Evolutionary conservation across 805 yeast species (phyloP).

Genomic region (Yamadazyma laniorum): DNA sequence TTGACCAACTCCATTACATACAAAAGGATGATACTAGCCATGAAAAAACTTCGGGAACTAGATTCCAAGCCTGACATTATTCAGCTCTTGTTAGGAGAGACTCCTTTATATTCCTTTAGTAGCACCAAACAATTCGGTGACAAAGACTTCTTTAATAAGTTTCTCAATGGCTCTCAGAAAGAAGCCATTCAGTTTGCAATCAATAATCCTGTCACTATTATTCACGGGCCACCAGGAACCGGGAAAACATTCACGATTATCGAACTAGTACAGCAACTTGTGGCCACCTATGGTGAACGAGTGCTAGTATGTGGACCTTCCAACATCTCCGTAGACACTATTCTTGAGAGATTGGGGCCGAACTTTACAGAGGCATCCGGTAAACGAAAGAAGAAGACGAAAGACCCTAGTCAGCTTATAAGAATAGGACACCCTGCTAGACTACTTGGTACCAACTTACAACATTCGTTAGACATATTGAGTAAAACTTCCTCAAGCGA

Average conservation of each 20-base stretch:
- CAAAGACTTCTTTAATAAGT: conserved; percentile 37
- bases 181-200: conserved; percentile 69
- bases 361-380: conserved; percentile 17
- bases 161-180: conserved; percentile 67
- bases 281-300: conserved; percentile 42
- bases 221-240: conserved; percentile 84
- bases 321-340: conserved; percentile 87
- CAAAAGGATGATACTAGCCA: conserved; percentile 73
- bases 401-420: conserved; percentile 43
- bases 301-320: conserved; percentile 93
- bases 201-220: conserved; percentile 54
- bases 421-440: conserved; percentile 95
- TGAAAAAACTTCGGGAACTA: conserved; percentile 61
- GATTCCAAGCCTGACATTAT: conserved; percentile 30
- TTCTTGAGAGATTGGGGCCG: conserved; percentile 66
- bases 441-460: conserved; percentile 54
- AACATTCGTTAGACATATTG: conserved; percentile 75
- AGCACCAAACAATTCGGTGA: conserved; percentile 7
- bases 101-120: conserved; percentile 27
- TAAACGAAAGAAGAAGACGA: conserved; percentile 18
- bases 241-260: conserved; percentile 82
- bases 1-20: conserved; percentile 68
- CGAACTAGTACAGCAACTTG: conserved; percentile 74
- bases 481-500: conserved; percentile 48
- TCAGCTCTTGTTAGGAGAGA: conserved; percentile 48